A percentile compares a stretch with the other conserved stretches of the same genome.
Evolutionary conservation across 352 stramenopile species (phyloP).

Genomic region (Phytopythium kandeliae): DNA sequence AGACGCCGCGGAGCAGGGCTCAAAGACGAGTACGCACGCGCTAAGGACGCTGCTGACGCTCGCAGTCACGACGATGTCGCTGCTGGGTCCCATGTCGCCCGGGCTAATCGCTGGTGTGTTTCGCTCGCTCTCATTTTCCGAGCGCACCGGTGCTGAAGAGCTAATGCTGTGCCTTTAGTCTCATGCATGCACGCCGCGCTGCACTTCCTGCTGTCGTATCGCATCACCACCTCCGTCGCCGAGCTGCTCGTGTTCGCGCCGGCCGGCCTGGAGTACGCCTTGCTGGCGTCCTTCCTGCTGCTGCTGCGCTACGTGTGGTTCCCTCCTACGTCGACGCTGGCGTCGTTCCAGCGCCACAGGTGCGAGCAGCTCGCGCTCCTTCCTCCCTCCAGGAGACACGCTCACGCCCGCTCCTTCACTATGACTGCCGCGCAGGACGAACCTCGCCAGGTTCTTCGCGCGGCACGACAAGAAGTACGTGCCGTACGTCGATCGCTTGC

Average conservation of each 20-base stretch:
- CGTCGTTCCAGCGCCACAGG: slow-evolving; percentile 27
- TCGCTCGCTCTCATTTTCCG: not conserved
- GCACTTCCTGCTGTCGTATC: slow-evolving; percentile 8
- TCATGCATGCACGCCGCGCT: slow-evolving; percentile 12
- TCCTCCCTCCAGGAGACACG: no score
- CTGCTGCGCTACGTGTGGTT: slow-evolving; percentile 33
- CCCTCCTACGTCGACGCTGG: slow-evolving; percentile 28
- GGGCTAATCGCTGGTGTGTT: slow-evolving; percentile 9
- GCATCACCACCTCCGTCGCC: not conserved
- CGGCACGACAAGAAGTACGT: slow-evolving; percentile 41
- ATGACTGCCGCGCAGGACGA: not conserved
- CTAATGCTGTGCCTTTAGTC: not conserved
- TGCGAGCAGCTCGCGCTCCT: not conserved
- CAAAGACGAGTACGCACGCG: not conserved
- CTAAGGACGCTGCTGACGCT: slow-evolving; percentile 17
- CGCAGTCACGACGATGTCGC: slow-evolving; percentile 7
- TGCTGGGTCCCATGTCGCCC: slow-evolving; percentile 9
- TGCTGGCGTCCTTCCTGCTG: slow-evolving; percentile 23
- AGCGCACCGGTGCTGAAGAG: no score
- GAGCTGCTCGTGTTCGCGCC: slow-evolving; percentile 1
- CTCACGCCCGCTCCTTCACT: no score
- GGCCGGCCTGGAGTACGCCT: slow-evolving; percentile 20
- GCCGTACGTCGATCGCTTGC: slow-evolving; percentile 25
- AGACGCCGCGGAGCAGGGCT: not conserved
- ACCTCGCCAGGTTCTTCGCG: slow-evolving; percentile 39